Conservation (phyloP, 2,329 filamentous ascomycete species). For the Paraphoma chrysanthemicola region DNA sequence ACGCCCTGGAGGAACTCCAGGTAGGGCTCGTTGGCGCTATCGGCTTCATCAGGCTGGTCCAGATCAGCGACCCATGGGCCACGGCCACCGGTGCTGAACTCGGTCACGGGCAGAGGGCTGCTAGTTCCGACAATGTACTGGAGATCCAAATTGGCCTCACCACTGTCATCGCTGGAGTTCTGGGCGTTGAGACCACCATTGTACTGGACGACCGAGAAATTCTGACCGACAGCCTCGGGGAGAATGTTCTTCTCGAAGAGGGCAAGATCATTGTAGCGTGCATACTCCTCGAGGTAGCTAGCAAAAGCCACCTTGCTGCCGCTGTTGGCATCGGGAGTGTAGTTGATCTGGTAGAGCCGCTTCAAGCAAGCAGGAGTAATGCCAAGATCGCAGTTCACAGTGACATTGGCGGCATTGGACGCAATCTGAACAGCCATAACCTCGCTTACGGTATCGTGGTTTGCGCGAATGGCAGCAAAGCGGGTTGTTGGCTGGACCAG, state of each 20-base stretch:
- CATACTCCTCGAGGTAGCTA: slow-evolving; percentile 61
- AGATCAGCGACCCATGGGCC: slow-evolving; percentile 60
- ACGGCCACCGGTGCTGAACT: slow-evolving; percentile 66
- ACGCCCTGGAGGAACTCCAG: slow-evolving; percentile 66
- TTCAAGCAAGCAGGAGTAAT: slow-evolving; percentile 59
- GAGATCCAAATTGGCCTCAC: slow-evolving; percentile 69
- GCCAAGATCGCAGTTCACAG: slow-evolving; percentile 26
- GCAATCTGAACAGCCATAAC: slow-evolving; percentile 22
- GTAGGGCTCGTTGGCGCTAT: slow-evolving; percentile 71
- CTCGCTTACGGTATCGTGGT: slow-evolving; percentile 25
- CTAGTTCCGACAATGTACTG: slow-evolving; percentile 65
- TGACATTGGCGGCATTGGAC: slow-evolving; percentile 15
- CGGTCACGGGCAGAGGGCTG: slow-evolving; percentile 60
- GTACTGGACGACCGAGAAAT: slow-evolving; percentile 50
- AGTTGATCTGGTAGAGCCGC: slow-evolving; percentile 58
- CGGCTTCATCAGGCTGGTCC: slow-evolving; percentile 45
- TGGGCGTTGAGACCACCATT: slow-evolving; percentile 34
- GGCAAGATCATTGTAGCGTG: slow-evolving; percentile 56
- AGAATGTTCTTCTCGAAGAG: slow-evolving; percentile 50
- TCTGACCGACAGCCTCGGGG: slow-evolving; percentile 46
- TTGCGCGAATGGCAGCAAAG: slow-evolving; percentile 49
- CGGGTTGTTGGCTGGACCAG: slow-evolving; percentile 61
- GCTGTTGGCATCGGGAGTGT: slow-evolving; percentile 52
- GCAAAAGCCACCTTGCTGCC: slow-evolving; percentile 60
- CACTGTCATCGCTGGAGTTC: slow-evolving; percentile 26